Conservation (phyloP, 257 asterid genomes). For the Solanum paucissectum region DNA sequence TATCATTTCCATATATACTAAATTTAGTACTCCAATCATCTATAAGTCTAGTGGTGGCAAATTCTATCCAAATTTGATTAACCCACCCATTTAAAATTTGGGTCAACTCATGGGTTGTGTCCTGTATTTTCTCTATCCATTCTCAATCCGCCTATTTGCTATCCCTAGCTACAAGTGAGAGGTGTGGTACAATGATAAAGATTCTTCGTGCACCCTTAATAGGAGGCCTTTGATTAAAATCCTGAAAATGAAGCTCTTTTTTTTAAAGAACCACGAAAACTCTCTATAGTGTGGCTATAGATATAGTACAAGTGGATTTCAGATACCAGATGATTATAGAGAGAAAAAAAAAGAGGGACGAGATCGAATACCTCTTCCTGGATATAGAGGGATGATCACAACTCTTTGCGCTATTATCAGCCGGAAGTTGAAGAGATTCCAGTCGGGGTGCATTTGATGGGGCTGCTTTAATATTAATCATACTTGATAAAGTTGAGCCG, state of each 20-base stretch:
- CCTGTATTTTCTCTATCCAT: too few relatives aligned
- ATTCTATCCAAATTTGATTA: too few relatives aligned
- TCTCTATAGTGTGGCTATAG: too few relatives aligned
- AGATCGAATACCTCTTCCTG: background rate
- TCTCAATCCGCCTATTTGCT: background rate
- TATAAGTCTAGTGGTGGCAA: too few relatives aligned
- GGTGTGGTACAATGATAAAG: background rate
- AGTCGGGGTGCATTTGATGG: too few relatives aligned
- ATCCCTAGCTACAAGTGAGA: background rate
- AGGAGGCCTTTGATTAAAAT: background rate
- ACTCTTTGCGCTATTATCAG: background rate
- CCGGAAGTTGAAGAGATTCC: background rate
- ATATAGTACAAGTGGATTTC: too few relatives aligned
- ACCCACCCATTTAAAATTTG: too few relatives aligned
- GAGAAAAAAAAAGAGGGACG: background rate
- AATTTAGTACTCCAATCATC: too few relatives aligned
- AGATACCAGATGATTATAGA: background rate
- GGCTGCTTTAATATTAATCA: background rate
- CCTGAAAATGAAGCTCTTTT: background rate
- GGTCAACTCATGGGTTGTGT: too few relatives aligned
- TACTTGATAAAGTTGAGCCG: background rate
- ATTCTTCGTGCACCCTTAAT: background rate
- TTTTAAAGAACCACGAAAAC: background rate
- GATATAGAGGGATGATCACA: background rate
- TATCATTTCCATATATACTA: too few relatives aligned